phyloP scores from a whole-genome alignment of 306 rosid species.

The Quercus ilex region DNA sequence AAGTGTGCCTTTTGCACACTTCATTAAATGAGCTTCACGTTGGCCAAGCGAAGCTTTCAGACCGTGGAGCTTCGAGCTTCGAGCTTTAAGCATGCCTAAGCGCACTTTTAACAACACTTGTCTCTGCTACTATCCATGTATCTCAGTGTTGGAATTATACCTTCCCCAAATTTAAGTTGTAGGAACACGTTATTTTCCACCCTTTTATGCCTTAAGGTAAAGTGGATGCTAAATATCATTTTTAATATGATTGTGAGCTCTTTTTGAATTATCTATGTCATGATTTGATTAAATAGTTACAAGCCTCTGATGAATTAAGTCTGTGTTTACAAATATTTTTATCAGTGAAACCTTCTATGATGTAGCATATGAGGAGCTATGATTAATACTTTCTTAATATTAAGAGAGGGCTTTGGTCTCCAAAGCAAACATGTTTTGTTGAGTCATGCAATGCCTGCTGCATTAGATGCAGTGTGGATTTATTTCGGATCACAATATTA shows the following conservation, averaged over 20 bases:
- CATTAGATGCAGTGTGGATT: background rate
- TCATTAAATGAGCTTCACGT: too few relatives aligned
- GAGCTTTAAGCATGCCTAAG: too few relatives aligned
- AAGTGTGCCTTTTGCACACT: too few relatives aligned
- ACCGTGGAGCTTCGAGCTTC: too few relatives aligned
- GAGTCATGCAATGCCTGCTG: background rate
- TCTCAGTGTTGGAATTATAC: background rate
- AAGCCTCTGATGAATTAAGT: background rate
- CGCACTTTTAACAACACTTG: too few relatives aligned
- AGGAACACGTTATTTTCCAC: background rate
- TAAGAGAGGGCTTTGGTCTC: background rate
- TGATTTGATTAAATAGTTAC: background rate
- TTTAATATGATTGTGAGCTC: background rate
- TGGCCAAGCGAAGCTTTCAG: too few relatives aligned
- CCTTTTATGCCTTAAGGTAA: background rate
- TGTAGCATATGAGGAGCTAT: background rate
- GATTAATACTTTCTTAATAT: background rate
- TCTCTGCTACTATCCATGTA: background rate
- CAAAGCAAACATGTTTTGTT: background rate
- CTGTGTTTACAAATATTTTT: background rate
- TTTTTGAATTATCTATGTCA: background rate
- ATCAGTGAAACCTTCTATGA: background rate
- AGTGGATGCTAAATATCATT: background rate
- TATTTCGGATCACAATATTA: background rate
- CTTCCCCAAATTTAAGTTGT: background rate